Base-by-base conservation (phyloP, 371 early-diverging fungal species). In the Lichtheimia hyalospora region DNA sequence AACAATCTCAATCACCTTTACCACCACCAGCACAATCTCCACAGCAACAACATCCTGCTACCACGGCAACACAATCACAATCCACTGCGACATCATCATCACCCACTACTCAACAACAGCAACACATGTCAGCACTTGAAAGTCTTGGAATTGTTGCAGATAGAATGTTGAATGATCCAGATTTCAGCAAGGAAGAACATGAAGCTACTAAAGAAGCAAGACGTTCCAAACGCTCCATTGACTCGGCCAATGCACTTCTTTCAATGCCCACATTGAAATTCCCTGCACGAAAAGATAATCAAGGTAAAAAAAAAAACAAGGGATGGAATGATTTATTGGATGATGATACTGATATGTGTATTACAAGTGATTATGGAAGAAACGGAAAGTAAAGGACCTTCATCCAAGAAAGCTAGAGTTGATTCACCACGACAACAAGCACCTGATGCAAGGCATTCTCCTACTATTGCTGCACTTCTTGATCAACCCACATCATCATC, bases 141-240 rank as follows among this genome's bases (percentile, higher is more conserved):
- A 69, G 68, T 48, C 62, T 73, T 25, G 70, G 69, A 14, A 67
- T 73, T 24, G 63, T 73, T 13, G 74, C 74, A 0, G 69, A 73
- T 44, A 69, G 69, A 43, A 69, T 73, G 74, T 56, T 73, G 4
- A 69, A 55, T 12, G 64, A 69, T 21, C 69, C 69, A n/a, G 65
- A 58, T 14, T 64, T 62, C 48, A 64, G 63, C n/a, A 40, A 57
- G 28, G 50, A 62, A 27, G 59, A 48, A 6, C 43, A n/a, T 23
- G 44, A 55, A 44, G 18, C 16, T 6, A 23, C 44, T 18, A 54
- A 41, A 24, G 42, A 49, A 15, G 41, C 51, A 51, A 34, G 41
- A 55, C 56, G 73, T 56, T 80, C 81, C 1, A 74, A 80, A 42
- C 62, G 81, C 25, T 80, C 81, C 5, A 80, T 80, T 52, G 81